A percentile compares a stretch with the other conserved stretches of the same genome.
Conservation (phyloP, 2,329 filamentous ascomycete species). For the Diaporthe sp. region DNA sequence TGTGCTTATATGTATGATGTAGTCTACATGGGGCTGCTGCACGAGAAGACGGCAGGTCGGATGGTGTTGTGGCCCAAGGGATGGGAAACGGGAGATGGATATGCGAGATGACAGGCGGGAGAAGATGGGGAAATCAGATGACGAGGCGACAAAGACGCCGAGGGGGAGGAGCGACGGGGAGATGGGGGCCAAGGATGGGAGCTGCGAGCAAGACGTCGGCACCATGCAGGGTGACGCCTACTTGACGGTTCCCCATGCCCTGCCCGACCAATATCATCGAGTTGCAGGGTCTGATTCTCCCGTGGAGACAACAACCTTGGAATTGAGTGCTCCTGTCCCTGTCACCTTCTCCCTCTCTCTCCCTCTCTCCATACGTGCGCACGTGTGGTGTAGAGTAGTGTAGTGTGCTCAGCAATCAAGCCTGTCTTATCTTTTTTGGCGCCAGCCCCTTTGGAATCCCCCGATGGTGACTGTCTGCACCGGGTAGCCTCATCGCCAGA, state of each 20-base stretch:
- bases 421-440: neutral
- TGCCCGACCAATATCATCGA: neutral
- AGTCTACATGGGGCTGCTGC: neutral
- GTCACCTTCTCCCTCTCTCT: neutral
- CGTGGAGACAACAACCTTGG: neutral
- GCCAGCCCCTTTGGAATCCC: neutral
- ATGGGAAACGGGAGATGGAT: conserved; percentile 1
- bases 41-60: neutral
- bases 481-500: conserved; percentile 21
- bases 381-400: neutral
- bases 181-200: neutral
- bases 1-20: neutral
- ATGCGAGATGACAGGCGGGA: conserved; percentile 8
- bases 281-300: neutral
- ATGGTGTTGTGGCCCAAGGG: neutral
- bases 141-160: neutral
- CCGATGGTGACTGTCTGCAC: conserved; percentile 17
- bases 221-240: conserved; percentile 22
- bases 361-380: neutral
- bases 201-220: conserved; percentile 11
- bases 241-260: neutral
- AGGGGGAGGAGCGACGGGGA: neutral
- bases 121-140: conserved; percentile 15
- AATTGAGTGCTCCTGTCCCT: neutral
- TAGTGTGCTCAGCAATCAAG: neutral